Evolutionary conservation across 2,329 filamentous ascomycete species (phyloP).

Genomic region (Phyllosticta citriasiana): DNA sequence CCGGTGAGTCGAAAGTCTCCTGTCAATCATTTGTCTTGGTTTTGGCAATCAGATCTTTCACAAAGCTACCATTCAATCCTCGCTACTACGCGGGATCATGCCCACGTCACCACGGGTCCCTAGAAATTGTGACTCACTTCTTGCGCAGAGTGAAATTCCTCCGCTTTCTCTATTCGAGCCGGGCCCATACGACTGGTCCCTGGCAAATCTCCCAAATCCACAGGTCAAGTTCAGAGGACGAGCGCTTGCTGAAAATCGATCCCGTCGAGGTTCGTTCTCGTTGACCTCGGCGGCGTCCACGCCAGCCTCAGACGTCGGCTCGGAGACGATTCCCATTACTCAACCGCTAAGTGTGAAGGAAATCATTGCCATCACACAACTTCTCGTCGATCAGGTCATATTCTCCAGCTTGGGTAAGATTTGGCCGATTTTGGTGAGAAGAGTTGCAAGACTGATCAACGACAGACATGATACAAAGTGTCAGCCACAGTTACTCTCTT

Average conservation of each 20-base stretch:
- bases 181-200: conserved; percentile 27
- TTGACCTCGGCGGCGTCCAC: conserved; percentile 8
- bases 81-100: background rate
- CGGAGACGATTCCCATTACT: background rate
- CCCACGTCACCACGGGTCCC: too few relatives aligned
- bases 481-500: background rate
- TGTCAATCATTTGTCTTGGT: background rate
- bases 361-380: conserved; percentile 10
- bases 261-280: conserved; percentile 4
- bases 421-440: background rate
- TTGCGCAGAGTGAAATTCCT: background rate
- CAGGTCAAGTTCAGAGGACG: background rate
- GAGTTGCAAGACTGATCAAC: background rate
- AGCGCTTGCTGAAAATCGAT: background rate
- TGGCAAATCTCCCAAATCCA: conserved; percentile 22
- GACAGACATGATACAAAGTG: background rate
- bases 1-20: background rate
- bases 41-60: background rate
- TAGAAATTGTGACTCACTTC: background rate
- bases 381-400: conserved; percentile 8
- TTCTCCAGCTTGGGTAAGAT: conserved; percentile 5
- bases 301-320: conserved; percentile 5
- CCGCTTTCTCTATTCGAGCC: conserved; percentile 21
- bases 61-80: background rate
- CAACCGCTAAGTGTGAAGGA: conserved; percentile 3